Evolutionary conservation across 2,329 filamentous ascomycete genomes (phyloP).

Genomic region (Alternaria ventricosa): DNA sequence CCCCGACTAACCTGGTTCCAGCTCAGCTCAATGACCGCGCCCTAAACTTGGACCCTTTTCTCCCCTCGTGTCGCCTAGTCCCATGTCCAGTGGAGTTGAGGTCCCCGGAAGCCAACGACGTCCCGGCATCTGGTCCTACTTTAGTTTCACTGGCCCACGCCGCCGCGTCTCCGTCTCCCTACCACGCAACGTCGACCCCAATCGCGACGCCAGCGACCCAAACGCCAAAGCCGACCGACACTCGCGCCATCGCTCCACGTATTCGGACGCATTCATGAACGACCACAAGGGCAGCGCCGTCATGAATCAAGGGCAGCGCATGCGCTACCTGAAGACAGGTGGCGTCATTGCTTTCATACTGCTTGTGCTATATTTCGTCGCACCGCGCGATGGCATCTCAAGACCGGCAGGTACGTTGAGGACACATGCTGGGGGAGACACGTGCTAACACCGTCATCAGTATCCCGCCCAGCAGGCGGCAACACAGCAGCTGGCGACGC

Average conservation of each 20-base stretch:
- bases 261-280: slow-evolving; percentile 50
- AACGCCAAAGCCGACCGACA: slow-evolving; percentile 57
- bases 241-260: slow-evolving; percentile 43
- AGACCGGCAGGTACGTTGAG: slow-evolving; percentile 29
- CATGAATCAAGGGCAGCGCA: slow-evolving; percentile 68
- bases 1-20: slow-evolving; percentile 20
- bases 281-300: slow-evolving; percentile 55
- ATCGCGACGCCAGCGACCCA: slow-evolving; percentile 49
- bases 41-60: slow-evolving; percentile 30
- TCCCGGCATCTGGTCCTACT: slow-evolving; percentile 61
- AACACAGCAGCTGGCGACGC: slow-evolving; percentile 63
- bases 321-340: slow-evolving; percentile 67
- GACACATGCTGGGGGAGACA: neutral
- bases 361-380: slow-evolving; percentile 64
- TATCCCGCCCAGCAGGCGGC: slow-evolving; percentile 40
- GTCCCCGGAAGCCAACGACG: slow-evolving; percentile 51
- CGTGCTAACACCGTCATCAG: slow-evolving; percentile 12
- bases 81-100: slow-evolving; percentile 64
- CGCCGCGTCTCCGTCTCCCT: slow-evolving; percentile 60
- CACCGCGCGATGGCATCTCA: slow-evolving; percentile 50
- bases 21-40: slow-evolving; percentile 27
- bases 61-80: slow-evolving; percentile 29
- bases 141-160: slow-evolving; percentile 58
- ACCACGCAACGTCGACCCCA: slow-evolving; percentile 48
- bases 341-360: slow-evolving; percentile 65